Evolutionary conservation across 345 rosid species (phyloP), one percentile per base, ranked within the genome.

Genomic region (Eucalyptus tenuipes): DNA sequence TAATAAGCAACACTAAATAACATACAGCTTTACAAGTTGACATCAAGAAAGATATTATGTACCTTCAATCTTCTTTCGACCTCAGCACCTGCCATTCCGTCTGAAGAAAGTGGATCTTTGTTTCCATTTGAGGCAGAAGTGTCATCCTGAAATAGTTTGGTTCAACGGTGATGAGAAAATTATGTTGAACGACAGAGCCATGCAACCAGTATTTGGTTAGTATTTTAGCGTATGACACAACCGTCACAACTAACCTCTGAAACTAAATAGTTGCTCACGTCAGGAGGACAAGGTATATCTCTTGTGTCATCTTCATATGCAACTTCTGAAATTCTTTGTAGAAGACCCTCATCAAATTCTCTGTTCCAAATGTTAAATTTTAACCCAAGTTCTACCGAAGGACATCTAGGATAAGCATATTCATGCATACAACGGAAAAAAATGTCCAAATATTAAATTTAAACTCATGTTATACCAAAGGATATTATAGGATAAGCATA

Each of bases 51-150:
- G 88, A 52, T n/a, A 45, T 61, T 71, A 89, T 88, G 87, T 89
- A 96, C 99, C 97, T 97, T 96, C 82, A 97, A 88, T 92, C 96
- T 94, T 92, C 95, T 95, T 92, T 95, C 99, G 85, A 96, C 97
- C 91, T 95, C 99, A 87, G 94, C 92, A 93, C 96, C 99, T 50
- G 96, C 96, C 97, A 95, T 94, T 85, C 98, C 98, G 89, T 98
- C 99, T 90, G 92, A 93, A 87, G 93, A 87, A 93, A 93, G 94
- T 53, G 94, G 94, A 90, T 96, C 97, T 92, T 91, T 95, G 92
- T 89, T 94, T 79, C 97, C 98, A 92, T 92, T 96, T 84, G 89
- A 88, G 57, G 91, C 93, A 80, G 94, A 93, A 87, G 94, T 55
- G 85, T 96, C 99, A 90, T 98, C 99, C 99, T 98, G 91, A 85